These are phyloP conservation scores for Sclerotinia sclerotiorum DNA, from an alignment of 2,329 filamentous ascomycete genomes.

Conservation along the genomic window DNA sequence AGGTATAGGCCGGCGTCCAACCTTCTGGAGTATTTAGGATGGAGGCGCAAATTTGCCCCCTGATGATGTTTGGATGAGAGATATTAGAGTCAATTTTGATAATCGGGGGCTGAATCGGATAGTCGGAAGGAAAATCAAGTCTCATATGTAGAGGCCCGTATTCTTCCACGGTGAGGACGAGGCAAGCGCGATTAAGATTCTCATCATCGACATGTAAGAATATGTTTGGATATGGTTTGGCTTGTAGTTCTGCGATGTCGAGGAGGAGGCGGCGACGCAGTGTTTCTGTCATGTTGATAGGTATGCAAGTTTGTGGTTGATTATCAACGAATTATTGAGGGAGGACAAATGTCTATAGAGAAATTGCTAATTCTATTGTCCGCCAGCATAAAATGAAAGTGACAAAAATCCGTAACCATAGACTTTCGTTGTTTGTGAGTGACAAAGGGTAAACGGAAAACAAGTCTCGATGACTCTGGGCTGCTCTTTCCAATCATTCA, in stretches of 20 bases:
- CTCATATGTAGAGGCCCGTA: conserved; percentile 47
- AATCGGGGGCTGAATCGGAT: conserved; percentile 45
- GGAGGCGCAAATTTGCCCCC: conserved; percentile 48
- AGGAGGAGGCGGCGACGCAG: conserved; percentile 41
- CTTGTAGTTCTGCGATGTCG: conserved; percentile 49
- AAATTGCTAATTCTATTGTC: not conserved
- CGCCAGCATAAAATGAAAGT: not conserved
- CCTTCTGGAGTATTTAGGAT: conserved; percentile 47
- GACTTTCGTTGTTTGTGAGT: too few relatives aligned
- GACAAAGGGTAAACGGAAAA: not conserved
- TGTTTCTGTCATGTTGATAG: not conserved
- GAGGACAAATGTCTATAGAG: not conserved
- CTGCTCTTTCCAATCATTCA: not conserved
- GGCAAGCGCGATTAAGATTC: conserved; percentile 44
- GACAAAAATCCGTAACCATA: not conserved
- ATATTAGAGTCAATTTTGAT: conserved; percentile 46
- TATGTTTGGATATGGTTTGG: conserved; percentile 50
- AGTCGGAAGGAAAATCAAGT: conserved; percentile 42
- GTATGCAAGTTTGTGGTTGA: not conserved
- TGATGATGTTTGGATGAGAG: conserved; percentile 49
- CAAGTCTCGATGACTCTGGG: not conserved
- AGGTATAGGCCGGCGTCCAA: conserved; percentile 52
- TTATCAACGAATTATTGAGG: too few relatives aligned
- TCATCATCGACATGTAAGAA: conserved; percentile 43
- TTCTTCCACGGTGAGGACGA: conserved; percentile 46